Evolutionary conservation across 345 rosid species (phyloP).

Genomic region (Aquilaria yunnanensis): DNA sequence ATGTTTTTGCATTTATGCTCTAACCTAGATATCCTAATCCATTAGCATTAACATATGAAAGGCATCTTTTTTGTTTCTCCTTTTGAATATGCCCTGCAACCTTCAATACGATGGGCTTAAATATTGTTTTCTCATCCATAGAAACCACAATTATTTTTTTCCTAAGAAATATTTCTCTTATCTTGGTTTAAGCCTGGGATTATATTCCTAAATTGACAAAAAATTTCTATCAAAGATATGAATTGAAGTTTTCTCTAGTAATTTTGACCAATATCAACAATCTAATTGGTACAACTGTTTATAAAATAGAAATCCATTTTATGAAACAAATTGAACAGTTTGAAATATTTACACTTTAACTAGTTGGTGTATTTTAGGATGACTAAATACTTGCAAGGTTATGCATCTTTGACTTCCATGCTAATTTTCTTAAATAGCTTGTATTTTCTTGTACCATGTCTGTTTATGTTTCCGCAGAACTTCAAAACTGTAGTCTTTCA

Average conservation of each 20-base stretch:
- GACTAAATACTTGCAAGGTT: no score
- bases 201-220: conserved; percentile 8
- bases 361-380: no score
- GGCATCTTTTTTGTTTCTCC: conserved; percentile 69
- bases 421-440: no score
- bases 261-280: conserved; percentile 1
- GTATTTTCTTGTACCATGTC: no score
- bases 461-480: no score
- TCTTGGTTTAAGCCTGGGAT: conserved; percentile 17
- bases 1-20: background rate
- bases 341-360: no score
- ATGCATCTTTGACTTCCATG: no score
- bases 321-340: no score
- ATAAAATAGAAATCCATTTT: background rate
- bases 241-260: conserved; percentile 1
- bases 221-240: background rate
- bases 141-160: conserved; percentile 56
- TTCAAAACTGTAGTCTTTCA: no score
- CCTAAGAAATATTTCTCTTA: background rate
- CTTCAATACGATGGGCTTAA: conserved; percentile 93
- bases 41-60: conserved; percentile 84
- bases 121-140: conserved; percentile 76
- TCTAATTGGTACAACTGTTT: background rate
- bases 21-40: conserved; percentile 89
- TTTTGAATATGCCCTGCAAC: conserved; percentile 94